phyloP scores from a whole-genome alignment of 805 yeast species.

The Candida dendrica region DNA sequence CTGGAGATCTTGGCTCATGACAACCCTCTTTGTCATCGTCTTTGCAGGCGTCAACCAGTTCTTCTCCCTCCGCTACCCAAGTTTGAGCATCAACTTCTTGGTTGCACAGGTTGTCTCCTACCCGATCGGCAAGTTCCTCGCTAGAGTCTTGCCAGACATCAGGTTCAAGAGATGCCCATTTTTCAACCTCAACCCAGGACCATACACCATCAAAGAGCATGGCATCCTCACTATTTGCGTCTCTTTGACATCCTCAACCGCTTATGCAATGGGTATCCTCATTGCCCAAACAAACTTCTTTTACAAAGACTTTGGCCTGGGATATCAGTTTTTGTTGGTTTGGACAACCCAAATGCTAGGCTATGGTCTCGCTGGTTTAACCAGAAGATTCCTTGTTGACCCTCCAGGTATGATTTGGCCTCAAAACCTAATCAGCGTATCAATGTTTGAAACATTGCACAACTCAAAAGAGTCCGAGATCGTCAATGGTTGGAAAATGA shows the following conservation, averaged over 20 bases:
- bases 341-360: conserved; percentile 59
- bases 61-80: conserved; percentile 47
- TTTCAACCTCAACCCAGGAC: conserved; percentile 42
- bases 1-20: conserved; percentile 48
- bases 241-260: conserved; percentile 32
- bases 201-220: conserved; percentile 48
- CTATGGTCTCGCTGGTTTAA: conserved; percentile 57
- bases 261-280: conserved; percentile 51
- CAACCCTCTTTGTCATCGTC: conserved; percentile 40
- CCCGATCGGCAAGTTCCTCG: conserved; percentile 53
- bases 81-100: conserved; percentile 38
- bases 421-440: conserved; percentile 47
- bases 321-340: conserved; percentile 43
- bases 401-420: conserved; percentile 65
- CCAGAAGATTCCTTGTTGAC: conserved; percentile 50
- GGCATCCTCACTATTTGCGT: conserved; percentile 42
- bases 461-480: conserved; percentile 27
- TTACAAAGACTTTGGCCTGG: conserved; percentile 33
- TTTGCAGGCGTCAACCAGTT: conserved; percentile 54
- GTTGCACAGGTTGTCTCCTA: conserved; percentile 56
- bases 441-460: conserved; percentile 48
- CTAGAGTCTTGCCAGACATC: conserved; percentile 30
- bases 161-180: conserved; percentile 22
- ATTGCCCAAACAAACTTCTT: conserved; percentile 42
- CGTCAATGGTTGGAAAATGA: conserved; percentile 54